Evolutionary conservation across 2,329 filamentous ascomycete genomes (phyloP).

Genomic region (Beauveria caledonica): DNA sequence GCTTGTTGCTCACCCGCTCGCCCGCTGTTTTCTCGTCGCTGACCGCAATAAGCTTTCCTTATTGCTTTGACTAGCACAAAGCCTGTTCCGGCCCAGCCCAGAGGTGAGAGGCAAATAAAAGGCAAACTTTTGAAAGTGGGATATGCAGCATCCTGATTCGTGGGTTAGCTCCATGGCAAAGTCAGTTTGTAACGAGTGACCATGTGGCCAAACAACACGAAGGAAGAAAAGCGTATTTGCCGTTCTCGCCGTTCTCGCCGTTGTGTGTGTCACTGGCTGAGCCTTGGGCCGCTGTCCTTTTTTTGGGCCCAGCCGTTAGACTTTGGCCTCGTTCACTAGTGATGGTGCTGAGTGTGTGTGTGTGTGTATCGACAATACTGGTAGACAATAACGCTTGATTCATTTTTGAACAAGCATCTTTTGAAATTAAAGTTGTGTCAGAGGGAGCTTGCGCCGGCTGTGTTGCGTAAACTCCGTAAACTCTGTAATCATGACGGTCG

Average conservation of each 20-base stretch:
- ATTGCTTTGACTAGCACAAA: not conserved
- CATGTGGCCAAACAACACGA: not conserved
- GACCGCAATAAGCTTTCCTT: conserved; percentile 3
- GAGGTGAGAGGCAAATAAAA: not conserved
- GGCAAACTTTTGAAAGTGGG: not conserved
- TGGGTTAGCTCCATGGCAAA: not conserved
- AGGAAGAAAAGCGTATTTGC: not conserved
- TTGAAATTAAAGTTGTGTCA: conserved; percentile 2
- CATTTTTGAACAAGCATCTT: not conserved
- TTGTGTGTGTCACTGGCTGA: not conserved
- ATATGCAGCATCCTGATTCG: not conserved
- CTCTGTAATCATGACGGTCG: too few species aligned
- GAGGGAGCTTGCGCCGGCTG: not conserved
- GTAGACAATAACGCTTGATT: too few species aligned
- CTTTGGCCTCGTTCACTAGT: not conserved
- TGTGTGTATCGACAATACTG: too few species aligned
- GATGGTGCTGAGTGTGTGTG: too few species aligned
- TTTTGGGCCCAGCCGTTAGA: not conserved
- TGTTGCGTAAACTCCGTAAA: too few species aligned
- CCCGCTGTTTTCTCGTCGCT: not conserved
- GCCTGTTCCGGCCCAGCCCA: not conserved
- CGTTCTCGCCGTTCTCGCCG: not conserved
- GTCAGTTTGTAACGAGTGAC: not conserved
- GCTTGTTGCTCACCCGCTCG: not conserved
- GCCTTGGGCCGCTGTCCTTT: not conserved